Evolutionary conservation across 2,329 filamentous ascomycete genomes (phyloP), one percentile per base, ranked within the genome.

Genomic region (Arthrobotrys sphaeroides): DNA sequence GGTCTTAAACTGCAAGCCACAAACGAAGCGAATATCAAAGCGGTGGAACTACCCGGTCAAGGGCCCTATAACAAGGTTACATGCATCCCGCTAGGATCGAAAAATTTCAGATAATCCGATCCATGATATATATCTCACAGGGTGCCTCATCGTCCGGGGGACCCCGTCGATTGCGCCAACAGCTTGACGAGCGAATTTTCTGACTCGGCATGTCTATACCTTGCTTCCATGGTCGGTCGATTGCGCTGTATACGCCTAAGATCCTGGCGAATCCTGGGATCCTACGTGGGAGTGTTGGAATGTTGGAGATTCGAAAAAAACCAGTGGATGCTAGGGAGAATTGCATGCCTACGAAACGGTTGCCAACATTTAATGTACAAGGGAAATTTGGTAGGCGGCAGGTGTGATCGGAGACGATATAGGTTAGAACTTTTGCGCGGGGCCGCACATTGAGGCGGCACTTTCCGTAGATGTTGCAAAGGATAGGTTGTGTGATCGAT

Each of bases 21-120:
- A n/a, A n/a, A 55, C 31, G 12, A 24, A 55, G 51, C 51, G 31
- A 22, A 55, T 55, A 16, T 55, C 51, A 55, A 55, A 55, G 51
- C 51, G 51, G 51, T 55, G 51, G 51, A 38, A 55, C 51, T 55
- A 55, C n/a, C 51, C 51, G 51, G 36, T 18, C 36, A 12, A 53
- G 33, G 26, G 47, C 16, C 51, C 51, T 31, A 36, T n/a, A n/a
- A n/a, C 28, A 26, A 18, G 45, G 31, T 38, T 55, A 18, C 31
- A 55, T 22, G n/a, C n/a, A n/a, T n/a, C n/a, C n/a, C 16, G 7
- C 20, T 13, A 38, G 10, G 51, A 55, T 55, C 18, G 20, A 38
- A 55, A 22, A 38, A 55, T 36, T 55, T 55, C 31, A 38, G 51
- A 55, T 38, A 22, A 55, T 55, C 47, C 26, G 51, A 55, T 24